These are phyloP conservation scores for Trichomonas vaginalis DNA, from an alignment of 208 protist genomes.

Conservation along the genomic window DNA sequence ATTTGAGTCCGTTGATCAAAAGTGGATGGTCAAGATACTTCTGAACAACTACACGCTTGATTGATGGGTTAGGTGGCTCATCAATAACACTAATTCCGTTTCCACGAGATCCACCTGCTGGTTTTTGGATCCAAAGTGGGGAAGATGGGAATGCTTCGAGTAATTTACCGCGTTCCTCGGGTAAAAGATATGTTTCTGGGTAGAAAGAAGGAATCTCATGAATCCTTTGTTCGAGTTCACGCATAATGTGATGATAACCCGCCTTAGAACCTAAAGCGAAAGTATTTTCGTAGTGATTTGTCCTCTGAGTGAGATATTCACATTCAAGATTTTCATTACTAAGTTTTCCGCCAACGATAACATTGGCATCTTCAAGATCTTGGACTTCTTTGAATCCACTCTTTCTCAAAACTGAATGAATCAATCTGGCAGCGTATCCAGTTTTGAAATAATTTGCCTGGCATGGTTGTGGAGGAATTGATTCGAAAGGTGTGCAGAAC, in stretches of 20 bases:
- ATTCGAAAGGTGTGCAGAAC: background rate
- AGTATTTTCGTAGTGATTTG: background rate
- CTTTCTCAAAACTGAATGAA: background rate
- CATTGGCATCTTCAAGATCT: background rate
- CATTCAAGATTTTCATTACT: too few species aligned
- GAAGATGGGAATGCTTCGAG: background rate
- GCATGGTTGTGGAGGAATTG: background rate
- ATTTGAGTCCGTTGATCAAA: constrained; percentile 32
- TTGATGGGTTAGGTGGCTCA: background rate
- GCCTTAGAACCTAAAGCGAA: background rate
- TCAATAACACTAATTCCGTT: background rate
- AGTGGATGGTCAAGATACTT: constrained; percentile 19
- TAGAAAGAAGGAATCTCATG: background rate
- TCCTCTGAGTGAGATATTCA: background rate
- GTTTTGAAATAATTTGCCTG: background rate
- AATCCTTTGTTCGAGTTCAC: background rate
- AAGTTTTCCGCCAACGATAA: background rate
- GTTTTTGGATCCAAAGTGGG: background rate
- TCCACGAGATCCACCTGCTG: background rate
- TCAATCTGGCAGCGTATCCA: background rate
- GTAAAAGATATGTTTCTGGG: background rate
- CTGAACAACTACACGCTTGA: background rate
- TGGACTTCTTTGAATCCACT: background rate
- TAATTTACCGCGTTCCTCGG: background rate
- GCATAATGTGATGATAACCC: background rate